Evolutionary conservation across 1,284 basidiomycete genomes (phyloP).

Genomic region (Rhodotorula glutinis): DNA sequence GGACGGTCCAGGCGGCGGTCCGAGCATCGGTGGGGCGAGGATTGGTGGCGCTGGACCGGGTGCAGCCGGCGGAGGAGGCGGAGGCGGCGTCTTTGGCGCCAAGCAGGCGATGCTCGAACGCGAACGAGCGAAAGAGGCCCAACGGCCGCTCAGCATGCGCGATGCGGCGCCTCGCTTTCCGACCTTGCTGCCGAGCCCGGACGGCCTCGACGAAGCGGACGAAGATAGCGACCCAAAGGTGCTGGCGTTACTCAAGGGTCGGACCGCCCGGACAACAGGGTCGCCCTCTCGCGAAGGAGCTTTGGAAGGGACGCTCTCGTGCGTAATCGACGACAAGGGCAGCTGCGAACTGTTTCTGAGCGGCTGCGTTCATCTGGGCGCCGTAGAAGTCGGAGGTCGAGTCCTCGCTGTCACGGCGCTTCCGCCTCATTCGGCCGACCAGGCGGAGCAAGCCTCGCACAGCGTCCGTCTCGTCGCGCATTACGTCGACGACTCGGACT

Average conservation of each 20-base stretch:
- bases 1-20: neutral
- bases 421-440: neutral
- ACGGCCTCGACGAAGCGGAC: neutral
- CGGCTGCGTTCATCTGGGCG: constrained; percentile 27
- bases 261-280: neutral
- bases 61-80: constrained; percentile 7
- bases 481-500: neutral
- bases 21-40: neutral
- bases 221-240: constrained; percentile 9
- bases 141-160: constrained; percentile 14
- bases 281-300: neutral
- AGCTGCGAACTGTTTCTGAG: constrained; percentile 21
- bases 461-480: neutral
- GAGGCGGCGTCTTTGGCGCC: constrained; percentile 32
- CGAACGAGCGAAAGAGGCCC: constrained; percentile 31
- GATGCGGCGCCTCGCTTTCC: constrained; percentile 14
- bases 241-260: neutral
- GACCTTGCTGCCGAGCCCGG: constrained; percentile 8
- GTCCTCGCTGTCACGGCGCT: neutral
- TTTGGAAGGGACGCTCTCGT: constrained; percentile 3
- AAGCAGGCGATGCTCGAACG: constrained; percentile 39
- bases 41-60: neutral
- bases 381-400: neutral
- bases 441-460: neutral
- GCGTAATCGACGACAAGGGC: constrained; percentile 17